Base-by-base conservation (phyloP, 1,284 basidiomycete species). In the Ceratobasidium sp. region DNA sequence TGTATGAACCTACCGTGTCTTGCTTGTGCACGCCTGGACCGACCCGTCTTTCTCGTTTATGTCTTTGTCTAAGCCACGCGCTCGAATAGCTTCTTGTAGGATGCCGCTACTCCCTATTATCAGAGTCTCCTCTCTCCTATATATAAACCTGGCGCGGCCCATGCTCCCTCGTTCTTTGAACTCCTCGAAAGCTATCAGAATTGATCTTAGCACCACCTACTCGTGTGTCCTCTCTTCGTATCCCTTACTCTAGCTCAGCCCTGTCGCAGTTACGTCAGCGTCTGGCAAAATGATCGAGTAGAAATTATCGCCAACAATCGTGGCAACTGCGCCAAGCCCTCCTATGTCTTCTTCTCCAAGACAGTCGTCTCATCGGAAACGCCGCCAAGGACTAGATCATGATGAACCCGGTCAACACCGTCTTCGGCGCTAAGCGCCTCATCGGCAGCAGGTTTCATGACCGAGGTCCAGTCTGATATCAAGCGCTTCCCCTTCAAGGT, bases 301-400 rank as follows among this genome's bases (percentile, higher is more conserved):
- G 87, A 87, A 83, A 87, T 86, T 82, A 84, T 84, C 81, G 82
- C 83, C 81, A 81, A 81, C 65, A 80, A 81, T 67, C 79, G 87
- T 82, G 87, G 87, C 79, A 87, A 88, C 85, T 85, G 87, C 48
- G 88, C 87, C 76, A 88, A 87, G n/a, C 87, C 87, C 41, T 88
- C 85, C 30, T 86, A 84, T 80, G 85, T 86, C 77, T 84, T 83
- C 60, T 86, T 86, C 82, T 82, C 82, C 80, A 87, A 88, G 83
- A 84, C 48, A 87, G 88, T 83, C 87, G 87, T 82, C 85, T 88
- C 78, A 87, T 88, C 81, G 87, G 87, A 79, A 87, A 88, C 81
- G 87, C 87, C 67, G 87, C 87, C 80, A 87, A 85, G 82, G 88
- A 88, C 81, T 86, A 87, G 81, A 84, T 85, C 79, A 84, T 84